Evolutionary conservation across 805 yeast genomes (phyloP).

Genomic region (Saccharomyces jurei): DNA sequence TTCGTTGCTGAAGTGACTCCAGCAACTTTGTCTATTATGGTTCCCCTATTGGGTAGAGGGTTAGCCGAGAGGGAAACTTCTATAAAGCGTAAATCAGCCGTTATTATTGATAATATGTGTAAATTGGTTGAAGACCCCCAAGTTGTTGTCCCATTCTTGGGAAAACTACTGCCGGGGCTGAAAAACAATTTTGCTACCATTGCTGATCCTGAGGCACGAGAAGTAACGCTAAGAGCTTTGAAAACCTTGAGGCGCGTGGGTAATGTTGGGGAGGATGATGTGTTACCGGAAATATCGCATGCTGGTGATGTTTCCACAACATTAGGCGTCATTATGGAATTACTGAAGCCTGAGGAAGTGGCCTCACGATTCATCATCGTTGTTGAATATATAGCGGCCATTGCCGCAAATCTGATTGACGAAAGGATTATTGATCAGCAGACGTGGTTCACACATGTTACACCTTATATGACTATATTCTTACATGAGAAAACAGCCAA

Average conservation of each 20-base stretch:
- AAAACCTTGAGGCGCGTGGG: constrained; percentile 96
- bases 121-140: constrained; percentile 99
- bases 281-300: constrained; percentile 90
- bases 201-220: constrained; percentile 99
- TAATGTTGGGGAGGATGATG: constrained; percentile 80
- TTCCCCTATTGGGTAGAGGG: constrained; percentile 96
- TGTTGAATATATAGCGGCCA: constrained; percentile 74
- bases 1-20: constrained; percentile 98
- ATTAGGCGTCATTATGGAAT: constrained; percentile 64
- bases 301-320: constrained; percentile 93
- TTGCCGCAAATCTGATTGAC: constrained; percentile 97
- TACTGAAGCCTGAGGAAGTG: constrained; percentile 57
- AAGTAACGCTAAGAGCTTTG: constrained; percentile 91
- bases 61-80: constrained; percentile 97
- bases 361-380: constrained; percentile 71
- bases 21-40: constrained; percentile 98
- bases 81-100: constrained; percentile 98
- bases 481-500: constrained; percentile 85
- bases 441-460: constrained; percentile 77
- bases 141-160: constrained; percentile 97
- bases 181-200: constrained; percentile 85
- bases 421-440: constrained; percentile 89
- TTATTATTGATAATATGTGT: constrained; percentile 99
- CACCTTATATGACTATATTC: constrained; percentile 92
- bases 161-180: constrained; percentile 86